Evolutionary conservation across 495 filamentous ascomycete genomes (phyloP), one percentile per base, ranked within the genome.

Genomic region (Trichodelitschia bisporula): DNA sequence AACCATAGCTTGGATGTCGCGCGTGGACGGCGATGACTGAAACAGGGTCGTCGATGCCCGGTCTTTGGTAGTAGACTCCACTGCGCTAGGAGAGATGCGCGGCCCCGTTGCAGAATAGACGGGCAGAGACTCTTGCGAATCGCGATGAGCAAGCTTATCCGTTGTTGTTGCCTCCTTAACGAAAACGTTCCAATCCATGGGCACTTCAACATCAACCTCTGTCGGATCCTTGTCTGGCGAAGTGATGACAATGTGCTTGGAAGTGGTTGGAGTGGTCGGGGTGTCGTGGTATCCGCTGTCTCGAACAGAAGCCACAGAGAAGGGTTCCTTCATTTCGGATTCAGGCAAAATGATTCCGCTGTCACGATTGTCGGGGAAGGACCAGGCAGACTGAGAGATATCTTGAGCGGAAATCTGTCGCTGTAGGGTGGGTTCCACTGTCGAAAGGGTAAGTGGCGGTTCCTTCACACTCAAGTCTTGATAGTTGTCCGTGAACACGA

Each of bases 1-100:
- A n/a, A n/a, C n/a, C n/a, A n/a, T n/a, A n/a, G n/a, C n/a, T n/a
- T n/a, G 32, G 30, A 26, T 26, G 18, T 30, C 43, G 38, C 50
- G 44, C 29, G 44, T 51, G n/a, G 56, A 54, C 3, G 60, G 60
- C 3, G 64, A 61, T 9, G 62, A 58, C 19, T 55, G 42, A 37
- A 69, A 66, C 2, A 69, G 49, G 16, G 55, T 45, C n/a, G n/a
- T n/a, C 13, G 64, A 62, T 3, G 60, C 55, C 26, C 56, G 50
- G 27, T 65, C 62, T 36, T 63, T 63, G 3, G 58, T 57, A 2
- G 55, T 57, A 20, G 61, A 53, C 19, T 62, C 53, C n/a, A 58
- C 45, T 19, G 59, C 53, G n/a, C n/a, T n/a, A n/a, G n/a, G n/a
- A n/a, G n/a, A n/a, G n/a, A n/a, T n/a, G n/a, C n/a, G n/a, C n/a